These are phyloP conservation scores for Populus davidiana DNA, from an alignment of 345 rosid species.

Conservation along the genomic window DNA sequence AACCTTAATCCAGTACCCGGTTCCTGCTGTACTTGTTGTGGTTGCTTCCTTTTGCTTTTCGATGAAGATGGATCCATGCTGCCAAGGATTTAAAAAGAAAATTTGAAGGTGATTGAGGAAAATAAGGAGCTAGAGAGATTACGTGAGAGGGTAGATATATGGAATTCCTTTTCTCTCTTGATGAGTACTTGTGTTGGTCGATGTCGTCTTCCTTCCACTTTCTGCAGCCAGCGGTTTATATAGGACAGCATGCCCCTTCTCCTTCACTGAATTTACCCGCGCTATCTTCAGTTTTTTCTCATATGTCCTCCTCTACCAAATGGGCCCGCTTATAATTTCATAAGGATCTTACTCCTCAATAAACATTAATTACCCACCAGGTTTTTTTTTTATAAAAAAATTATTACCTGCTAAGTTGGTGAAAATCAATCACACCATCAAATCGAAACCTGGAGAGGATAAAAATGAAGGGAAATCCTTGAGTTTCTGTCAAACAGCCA, in stretches of 20 bases:
- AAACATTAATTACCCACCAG: no score
- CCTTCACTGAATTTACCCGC: neutral
- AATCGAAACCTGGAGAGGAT: no score
- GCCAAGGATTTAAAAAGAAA: neutral
- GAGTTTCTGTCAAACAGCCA: no score
- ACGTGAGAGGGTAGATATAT: neutral
- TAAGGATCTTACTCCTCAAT: no score
- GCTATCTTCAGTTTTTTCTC: neutral
- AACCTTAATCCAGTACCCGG: conserved; percentile 35
- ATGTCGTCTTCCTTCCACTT: neutral
- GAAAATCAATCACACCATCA: no score
- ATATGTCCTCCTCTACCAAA: neutral
- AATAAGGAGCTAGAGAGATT: neutral
- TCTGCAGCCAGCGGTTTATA: neutral
- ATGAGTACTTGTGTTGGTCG: neutral
- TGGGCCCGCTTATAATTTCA: neutral
- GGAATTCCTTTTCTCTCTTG: neutral
- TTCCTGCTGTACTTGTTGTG: conserved; percentile 11
- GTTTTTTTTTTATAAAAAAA: no score
- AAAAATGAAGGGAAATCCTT: no score
- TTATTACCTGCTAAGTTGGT: no score
- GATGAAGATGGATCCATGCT: conserved; percentile 50
- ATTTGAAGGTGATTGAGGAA: neutral
- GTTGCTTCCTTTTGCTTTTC: conserved; percentile 55
- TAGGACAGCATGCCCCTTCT: neutral